Evolutionary conservation across 192 early-diverging fungal species (phyloP), one percentile per base, ranked within the genome.

Genomic region (Podila epicladia): DNA sequence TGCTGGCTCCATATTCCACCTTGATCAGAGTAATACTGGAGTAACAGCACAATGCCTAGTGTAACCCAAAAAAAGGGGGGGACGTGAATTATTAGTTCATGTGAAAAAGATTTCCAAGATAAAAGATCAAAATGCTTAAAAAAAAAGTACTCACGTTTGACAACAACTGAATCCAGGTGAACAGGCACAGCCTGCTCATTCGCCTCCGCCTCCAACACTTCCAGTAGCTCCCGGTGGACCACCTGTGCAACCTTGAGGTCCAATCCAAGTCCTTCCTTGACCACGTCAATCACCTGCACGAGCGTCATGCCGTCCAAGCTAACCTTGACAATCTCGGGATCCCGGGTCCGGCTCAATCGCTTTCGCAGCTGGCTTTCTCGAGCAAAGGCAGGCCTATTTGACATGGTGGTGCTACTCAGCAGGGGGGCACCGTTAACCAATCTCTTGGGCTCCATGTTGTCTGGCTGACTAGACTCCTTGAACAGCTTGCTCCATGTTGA

Each of bases 11-110:
- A 50, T 9, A 51, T 22, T 3, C 65, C 70, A 13, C 71, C 71
- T 33, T 63, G 70, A 55, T 80, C 77, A 11, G 77, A 60, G n/a
- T 80, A 80, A 28, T 80, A 73, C n/a, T 66, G 55, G 12, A 80
- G 61, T 0, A 80, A 22, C 9, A 61, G 26, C 29, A 55, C 29
- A 29, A 80, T 53, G n/a, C 65, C 77, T 80, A 73, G 9, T 1
- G 49, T 4, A 3, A 35, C 4, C 1, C 33, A 29, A 65, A 59
- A 57, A 19, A 22, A 35, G 29, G 29, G 29, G 29, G 29, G 29
- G 33, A 15, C 29, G 12, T 33, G n/a, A 13, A 12, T n/a, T 1
- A 20, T 22, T 61, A 59, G 19, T 55, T 9, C n/a, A 55, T 9
- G 0, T 24, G 53, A 55, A 55, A 20, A 55, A 17, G 24, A 22